Evolutionary conservation across 352 stramenopile genomes (phyloP), one percentile per base, ranked within the genome.

Genomic region (Globisporangium okanoganense): DNA sequence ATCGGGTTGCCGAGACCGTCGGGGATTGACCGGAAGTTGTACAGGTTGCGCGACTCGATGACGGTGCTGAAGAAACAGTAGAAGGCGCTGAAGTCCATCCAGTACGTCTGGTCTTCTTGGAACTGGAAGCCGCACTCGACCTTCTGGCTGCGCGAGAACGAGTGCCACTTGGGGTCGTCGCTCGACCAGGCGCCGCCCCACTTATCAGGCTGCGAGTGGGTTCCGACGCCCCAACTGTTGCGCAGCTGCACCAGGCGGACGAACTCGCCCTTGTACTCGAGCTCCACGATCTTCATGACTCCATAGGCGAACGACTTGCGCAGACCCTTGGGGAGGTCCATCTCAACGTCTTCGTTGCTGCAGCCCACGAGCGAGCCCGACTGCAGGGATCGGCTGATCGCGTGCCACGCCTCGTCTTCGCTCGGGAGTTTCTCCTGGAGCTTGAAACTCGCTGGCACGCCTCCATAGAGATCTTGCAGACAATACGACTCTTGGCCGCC

Each of bases 401-500:
- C 65, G 38, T 85, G 56, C 83, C 83, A 92, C 3, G 76, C 83
- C 0, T 51, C 58, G 44, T 88, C 78, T 53, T 92, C 83, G 14
- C 60, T 82, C 7, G 73, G 53, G 33, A 70, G 87, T 7, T 75
- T 87, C 36, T 90, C 80, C 22, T 89, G 81, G 14, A 91, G 69
- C 36, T 83, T 87, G 67, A 82, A 90, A 16, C 71, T 85, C 20
- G 68, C 48, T 25, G 85, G 82, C 8, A 93, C 71, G n/a, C 82
- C 83, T 41, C 85, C 85, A 25, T 79, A 93, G 1, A 95, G 58
- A 56, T 95, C 85, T 52, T 95, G 83, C 29, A 95, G 70, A 24
- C 69, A 81, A 41, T 87, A 87, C 1, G 76, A 64, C 40, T 95
- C 85, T 59, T 95, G 87, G 13, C 92, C 94, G 45, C 92, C 90